Evolutionary conservation across 257 asterid species (phyloP).

Genomic region (Solanum arcanum): DNA sequence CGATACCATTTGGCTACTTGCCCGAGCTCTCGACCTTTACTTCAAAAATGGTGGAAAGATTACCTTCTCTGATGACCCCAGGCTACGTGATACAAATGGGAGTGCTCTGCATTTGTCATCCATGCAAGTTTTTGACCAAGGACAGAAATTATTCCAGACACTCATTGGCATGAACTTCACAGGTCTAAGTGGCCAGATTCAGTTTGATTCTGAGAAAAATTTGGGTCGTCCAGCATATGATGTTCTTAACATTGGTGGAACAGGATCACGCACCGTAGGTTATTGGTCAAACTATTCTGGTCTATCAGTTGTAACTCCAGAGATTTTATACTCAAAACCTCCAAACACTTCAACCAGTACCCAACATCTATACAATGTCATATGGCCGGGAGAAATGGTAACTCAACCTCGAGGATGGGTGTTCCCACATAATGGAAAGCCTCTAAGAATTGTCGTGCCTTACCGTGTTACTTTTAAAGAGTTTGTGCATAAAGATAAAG

Average conservation of each 20-base stretch:
- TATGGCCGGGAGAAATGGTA: constrained; percentile 71
- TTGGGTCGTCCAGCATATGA: constrained; percentile 48
- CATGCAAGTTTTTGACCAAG: constrained; percentile 53
- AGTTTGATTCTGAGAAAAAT: constrained; percentile 42
- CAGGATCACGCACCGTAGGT: constrained; percentile 44
- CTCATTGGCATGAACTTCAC: constrained; percentile 37
- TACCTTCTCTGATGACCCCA: constrained; percentile 49
- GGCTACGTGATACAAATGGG: constrained; percentile 17
- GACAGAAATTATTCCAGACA: constrained; percentile 34
- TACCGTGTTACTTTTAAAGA: constrained; percentile 40
- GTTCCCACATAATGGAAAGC: constrained; percentile 60
- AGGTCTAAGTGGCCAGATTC: constrained; percentile 41
- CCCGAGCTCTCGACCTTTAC: constrained; percentile 51
- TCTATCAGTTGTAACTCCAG: constrained; percentile 42
- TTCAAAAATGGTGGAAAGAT: constrained; percentile 20
- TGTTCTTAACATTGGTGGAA: constrained; percentile 53
- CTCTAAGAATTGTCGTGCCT: constrained; percentile 53
- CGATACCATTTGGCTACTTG: constrained; percentile 60
- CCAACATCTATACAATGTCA: constrained; percentile 30
- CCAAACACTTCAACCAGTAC: constrained; percentile 24
- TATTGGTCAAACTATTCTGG: constrained; percentile 66
- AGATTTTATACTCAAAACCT: constrained; percentile 23
- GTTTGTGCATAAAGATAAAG: constrained; percentile 46
- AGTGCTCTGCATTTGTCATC: constrained; percentile 22
- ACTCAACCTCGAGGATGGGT: constrained; percentile 69